Base-by-base conservation (phyloP, 2,329 filamentous ascomycete genomes). In the Shiraia sp. region DNA sequence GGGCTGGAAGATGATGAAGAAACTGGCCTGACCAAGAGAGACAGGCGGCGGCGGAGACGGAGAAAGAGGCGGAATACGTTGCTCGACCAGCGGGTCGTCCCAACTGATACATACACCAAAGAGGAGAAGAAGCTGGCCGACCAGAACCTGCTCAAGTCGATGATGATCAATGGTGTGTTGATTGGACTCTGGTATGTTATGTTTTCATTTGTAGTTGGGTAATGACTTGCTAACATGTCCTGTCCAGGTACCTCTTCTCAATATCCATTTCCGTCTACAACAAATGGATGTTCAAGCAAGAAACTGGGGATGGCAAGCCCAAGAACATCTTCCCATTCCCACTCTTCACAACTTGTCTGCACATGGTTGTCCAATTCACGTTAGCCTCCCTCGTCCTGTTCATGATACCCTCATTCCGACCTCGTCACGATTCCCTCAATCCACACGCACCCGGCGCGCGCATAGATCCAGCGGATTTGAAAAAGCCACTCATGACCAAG, bases 241-340 rank as follows among this genome's bases (percentile, higher is more conserved):
- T 22, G 4, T 8, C 4, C 48, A 75, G 72, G 73, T 83, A 88
- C 66, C 74, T 90, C 27, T 97, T 97, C 71, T 96, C 91, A 13
- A 80, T 97, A 53, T 90, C 88, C 35, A 96, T 69, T 30, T 69
- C 66, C 30, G 63, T 69, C 86, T 99, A 97, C 78, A 99, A 99
- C 79, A 97, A 96, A 75, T 97, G 93, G 93, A 97, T 99, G 92
- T 97, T 99, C 73, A 80, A 86, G 48, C 80, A 86, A 36, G 65
- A 68, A 14, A 61, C 59, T 38, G 65, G 53, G 35, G 66, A 67
- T 46, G 65, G 66, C 39, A 51, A 66, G 41, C 44, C 62, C 7
- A 45, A 62, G 40, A 65, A 68, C 55, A 86, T 96, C 71, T 99
- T 99, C 68, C 85, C 88, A 36, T 97, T 93, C 62, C 93, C 93